A percentile compares a stretch with the other conserved stretches of the same genome.
These are phyloP conservation scores for Lagerstroemia speciosa DNA, from an alignment of 345 rosid species.

Conservation along the genomic window DNA sequence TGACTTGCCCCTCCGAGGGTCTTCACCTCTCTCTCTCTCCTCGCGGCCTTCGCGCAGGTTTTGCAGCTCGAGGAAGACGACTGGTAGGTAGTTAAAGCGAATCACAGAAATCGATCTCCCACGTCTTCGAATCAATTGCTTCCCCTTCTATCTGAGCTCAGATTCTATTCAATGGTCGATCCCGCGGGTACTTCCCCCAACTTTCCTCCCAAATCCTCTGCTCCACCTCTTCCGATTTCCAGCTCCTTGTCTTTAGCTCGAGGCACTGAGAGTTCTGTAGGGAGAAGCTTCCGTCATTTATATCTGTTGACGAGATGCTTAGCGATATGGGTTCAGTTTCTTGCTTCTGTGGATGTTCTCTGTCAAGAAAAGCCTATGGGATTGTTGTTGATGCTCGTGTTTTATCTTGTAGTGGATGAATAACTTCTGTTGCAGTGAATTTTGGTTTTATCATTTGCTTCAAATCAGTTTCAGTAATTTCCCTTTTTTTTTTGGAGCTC, in stretches of 20 bases:
- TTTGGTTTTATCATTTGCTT: background rate
- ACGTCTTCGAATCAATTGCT: background rate
- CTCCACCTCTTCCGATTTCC: background rate
- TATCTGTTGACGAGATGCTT: background rate
- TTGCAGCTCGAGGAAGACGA: background rate
- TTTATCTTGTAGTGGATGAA: background rate
- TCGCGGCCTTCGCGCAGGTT: background rate
- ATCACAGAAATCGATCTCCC: background rate
- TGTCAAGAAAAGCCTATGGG: background rate
- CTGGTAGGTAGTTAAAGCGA: conserved; percentile 5
- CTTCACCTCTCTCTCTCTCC: background rate
- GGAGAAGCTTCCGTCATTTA: background rate
- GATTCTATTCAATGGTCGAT: background rate
- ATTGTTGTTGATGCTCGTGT: background rate
- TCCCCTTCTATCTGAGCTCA: background rate
- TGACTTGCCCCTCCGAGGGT: background rate
- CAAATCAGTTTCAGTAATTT: background rate
- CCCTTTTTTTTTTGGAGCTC: too few relatives aligned
- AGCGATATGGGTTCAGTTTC: background rate
- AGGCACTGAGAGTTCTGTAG: background rate
- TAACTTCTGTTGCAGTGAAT: background rate
- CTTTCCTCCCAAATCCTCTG: background rate
- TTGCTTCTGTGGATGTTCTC: background rate
- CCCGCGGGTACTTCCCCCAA: background rate
- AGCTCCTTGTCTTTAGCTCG: background rate